Evolutionary conservation across 768 basidiomycete species (phyloP), one percentile per base, ranked within the genome.

Genomic region (Paxillus involutus): DNA sequence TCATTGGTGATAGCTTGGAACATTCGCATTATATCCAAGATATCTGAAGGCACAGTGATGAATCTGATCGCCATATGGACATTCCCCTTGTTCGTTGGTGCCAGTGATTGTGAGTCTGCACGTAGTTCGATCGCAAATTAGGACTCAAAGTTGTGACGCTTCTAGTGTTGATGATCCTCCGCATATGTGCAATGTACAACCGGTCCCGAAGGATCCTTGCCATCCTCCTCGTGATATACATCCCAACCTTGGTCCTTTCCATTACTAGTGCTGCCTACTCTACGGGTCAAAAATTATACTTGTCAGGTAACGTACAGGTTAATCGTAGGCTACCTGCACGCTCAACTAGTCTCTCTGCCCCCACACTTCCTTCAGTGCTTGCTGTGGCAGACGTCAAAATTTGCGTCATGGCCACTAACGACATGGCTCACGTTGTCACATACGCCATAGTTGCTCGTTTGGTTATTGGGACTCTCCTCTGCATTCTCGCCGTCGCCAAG

Each of bases 181-280:
- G 64, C 0, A 52, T 67, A 12, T 67, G 67, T 30, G 62, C 65
- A n/a, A 53, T 67, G 51, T 66, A 66, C 40, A 21, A 39, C 17
- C 47, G 41, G 36, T 61, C 61, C 17, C 61, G 16, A 51, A 30
- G 44, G 10, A 26, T 65, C 33, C 43, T 65, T 8, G 43, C 48
- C 9, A n/a, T 21, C 21, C 21, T 55, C 19, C 57, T 66, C 4
- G 44, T 46, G 16, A 6, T 57, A 26, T 65, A 63, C 12, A 44
- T 12, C 8, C 19, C 42, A 8, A 53, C 46, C 10, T 17, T 66
- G 9, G 3, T 40, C 39, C 39, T 57, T 11, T 53, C 47, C 10
- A 5, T 13, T 12, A 2, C 47, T 9, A 30, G 51, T 49, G 17
- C 29, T 4, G 46, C 21, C 21, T 21, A 10, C 21, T 36, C 32